Evolutionary conservation across 352 stramenopile genomes (phyloP).

Genomic region (Elongisporangium anandrum): DNA sequence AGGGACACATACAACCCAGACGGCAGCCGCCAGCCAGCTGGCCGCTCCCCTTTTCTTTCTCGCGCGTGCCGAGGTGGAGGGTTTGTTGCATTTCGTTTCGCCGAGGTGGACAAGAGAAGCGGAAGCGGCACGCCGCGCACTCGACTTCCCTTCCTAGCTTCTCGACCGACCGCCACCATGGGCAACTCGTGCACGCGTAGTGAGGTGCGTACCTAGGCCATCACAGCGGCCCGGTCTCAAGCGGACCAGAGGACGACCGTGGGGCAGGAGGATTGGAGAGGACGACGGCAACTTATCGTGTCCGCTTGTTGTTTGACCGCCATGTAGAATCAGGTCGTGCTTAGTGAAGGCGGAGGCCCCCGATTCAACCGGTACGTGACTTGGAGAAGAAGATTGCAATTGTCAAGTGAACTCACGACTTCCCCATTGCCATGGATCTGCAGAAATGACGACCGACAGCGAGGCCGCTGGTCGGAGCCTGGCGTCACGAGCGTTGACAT

Average conservation of each 20-base stretch:
- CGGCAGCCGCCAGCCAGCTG: not conserved
- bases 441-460: slow-evolving; percentile 29
- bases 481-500: slow-evolving; percentile 62
- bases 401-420: not conserved
- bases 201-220: slow-evolving; percentile 23
- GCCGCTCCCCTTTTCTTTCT: not conserved
- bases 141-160: not conserved
- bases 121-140: not conserved
- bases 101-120: not conserved
- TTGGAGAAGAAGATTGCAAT: not conserved
- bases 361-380: slow-evolving; percentile 28
- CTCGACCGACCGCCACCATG: slow-evolving; percentile 19
- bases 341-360: slow-evolving; percentile 39
- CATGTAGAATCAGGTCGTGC: slow-evolving; percentile 55
- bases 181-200: slow-evolving; percentile 60
- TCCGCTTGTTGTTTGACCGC: not conserved
- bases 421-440: not conserved
- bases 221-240: not conserved
- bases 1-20: not conserved
- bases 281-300: not conserved
- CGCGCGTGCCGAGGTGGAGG: not conserved
- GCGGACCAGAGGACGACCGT: not conserved
- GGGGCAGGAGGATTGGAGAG: not conserved
- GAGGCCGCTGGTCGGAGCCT: slow-evolving; percentile 68
- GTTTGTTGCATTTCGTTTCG: not conserved